Conservation (phyloP, 208 protist species). For the Acanthamoeba lenticulata region DNA sequence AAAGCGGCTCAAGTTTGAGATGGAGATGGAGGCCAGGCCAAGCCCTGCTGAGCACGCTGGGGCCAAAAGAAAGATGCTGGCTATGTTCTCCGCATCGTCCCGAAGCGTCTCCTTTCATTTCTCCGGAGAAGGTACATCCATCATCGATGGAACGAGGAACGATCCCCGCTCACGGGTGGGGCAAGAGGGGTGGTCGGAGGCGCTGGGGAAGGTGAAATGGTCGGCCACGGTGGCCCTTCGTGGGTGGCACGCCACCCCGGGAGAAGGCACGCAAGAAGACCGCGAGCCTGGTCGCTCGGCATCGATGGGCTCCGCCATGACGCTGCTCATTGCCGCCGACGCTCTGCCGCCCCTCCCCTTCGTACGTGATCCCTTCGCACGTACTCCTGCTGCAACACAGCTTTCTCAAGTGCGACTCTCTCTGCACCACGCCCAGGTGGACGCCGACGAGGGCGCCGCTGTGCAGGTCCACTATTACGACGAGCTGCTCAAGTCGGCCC, state of each 20-base stretch:
- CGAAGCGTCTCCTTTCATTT: background rate
- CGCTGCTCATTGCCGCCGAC: background rate
- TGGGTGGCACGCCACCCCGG: background rate
- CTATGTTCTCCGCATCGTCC: background rate
- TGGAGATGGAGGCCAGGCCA: no score
- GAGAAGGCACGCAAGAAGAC: no score
- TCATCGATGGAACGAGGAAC: background rate
- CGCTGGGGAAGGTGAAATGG: background rate
- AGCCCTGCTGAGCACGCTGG: no score
- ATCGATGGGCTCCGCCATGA: background rate
- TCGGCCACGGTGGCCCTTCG: background rate
- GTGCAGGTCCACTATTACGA: background rate
- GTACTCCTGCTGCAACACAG: no score
- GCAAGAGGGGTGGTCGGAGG: background rate
- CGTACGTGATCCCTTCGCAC: background rate
- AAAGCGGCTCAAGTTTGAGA: no score
- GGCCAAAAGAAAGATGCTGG: background rate
- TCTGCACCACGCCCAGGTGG: background rate
- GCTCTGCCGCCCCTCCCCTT: background rate
- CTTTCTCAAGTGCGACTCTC: background rate
- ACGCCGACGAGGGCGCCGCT: background rate
- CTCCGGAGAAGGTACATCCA: background rate
- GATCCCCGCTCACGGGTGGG: background rate
- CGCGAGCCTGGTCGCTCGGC: background rate
- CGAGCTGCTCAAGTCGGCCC: conserved; percentile 38